Percentiles rank a stretch among this genome's conserved stretches.
These are phyloP conservation scores for Mycena metata DNA, from an alignment of 768 basidiomycete species.

Conservation along the genomic window DNA sequence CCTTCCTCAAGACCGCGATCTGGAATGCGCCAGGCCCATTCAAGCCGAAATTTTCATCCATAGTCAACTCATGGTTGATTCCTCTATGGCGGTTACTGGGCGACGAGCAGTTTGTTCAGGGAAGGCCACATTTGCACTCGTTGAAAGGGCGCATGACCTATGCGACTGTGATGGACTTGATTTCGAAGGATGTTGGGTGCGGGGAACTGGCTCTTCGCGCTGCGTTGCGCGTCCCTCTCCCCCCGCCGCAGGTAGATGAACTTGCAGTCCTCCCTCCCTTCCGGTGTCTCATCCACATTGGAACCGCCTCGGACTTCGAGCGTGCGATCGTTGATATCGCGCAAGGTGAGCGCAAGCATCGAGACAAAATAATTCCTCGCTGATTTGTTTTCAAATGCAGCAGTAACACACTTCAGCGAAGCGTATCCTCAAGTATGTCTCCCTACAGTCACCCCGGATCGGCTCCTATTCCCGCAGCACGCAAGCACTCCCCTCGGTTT, in stretches of 20 bases:
- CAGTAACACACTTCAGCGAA: neutral
- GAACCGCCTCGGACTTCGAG: neutral
- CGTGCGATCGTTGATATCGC: slow-evolving; percentile 5
- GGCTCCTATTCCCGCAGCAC: neutral
- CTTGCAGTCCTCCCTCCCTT: neutral
- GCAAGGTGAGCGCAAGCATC: neutral
- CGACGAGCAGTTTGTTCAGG: neutral
- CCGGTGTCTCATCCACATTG: slow-evolving; percentile 1
- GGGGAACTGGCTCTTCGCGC: neutral
- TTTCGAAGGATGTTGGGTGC: neutral
- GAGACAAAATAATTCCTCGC: too few species aligned
- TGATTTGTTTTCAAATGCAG: neutral
- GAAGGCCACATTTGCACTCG: neutral
- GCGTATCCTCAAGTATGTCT: neutral
- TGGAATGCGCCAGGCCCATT: neutral
- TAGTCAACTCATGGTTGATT: neutral
- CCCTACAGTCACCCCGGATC: slow-evolving; percentile 1
- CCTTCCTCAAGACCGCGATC: too few species aligned
- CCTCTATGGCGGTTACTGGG: neutral
- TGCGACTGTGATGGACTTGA: neutral
- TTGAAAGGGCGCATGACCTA: neutral
- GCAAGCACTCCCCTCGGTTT: neutral
- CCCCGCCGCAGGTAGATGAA: neutral
- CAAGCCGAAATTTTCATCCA: neutral
- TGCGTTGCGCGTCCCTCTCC: neutral